phyloP scores from a whole-genome alignment of 352 stramenopile genomes.

The Phytopythium sindhum region DNA sequence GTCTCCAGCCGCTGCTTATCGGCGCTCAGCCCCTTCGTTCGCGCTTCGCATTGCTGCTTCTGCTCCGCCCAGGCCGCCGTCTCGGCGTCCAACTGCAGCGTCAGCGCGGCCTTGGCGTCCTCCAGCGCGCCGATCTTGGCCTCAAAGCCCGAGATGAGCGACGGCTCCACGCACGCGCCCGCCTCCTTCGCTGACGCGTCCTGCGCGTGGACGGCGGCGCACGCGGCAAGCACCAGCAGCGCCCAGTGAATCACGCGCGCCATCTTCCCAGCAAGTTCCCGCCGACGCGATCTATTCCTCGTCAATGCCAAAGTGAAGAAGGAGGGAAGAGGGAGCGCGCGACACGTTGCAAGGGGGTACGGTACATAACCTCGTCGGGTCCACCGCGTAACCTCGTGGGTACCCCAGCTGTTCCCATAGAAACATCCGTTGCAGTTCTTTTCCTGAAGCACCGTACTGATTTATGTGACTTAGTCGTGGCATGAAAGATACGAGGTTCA shows the following conservation, averaged over 20 bases:
- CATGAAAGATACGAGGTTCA: conserved; percentile 7
- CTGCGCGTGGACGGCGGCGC: conserved; percentile 30
- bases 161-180: conserved; percentile 26
- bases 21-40: conserved; percentile 18
- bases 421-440: conserved; percentile 7
- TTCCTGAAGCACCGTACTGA: not conserved
- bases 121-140: conserved; percentile 42
- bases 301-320: not conserved
- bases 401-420: not conserved
- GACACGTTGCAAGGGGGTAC: conserved; percentile 6
- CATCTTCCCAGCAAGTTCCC: conserved; percentile 15
- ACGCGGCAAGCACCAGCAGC: conserved; percentile 29
- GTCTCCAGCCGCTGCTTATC: conserved; percentile 35
- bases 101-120: conserved; percentile 30
- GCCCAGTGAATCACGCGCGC: conserved; percentile 36
- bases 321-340: not conserved
- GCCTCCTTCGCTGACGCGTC: conserved; percentile 5
- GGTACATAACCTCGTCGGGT: too few relatives aligned
- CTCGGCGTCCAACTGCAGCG: conserved; percentile 37
- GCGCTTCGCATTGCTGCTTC: conserved; percentile 17
- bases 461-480: not conserved
- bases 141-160: conserved; percentile 39
- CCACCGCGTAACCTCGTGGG: not conserved
- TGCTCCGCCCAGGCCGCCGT: conserved; percentile 25
- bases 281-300: not conserved